A percentile compares a stretch with the other conserved stretches of the same genome.
Evolutionary conservation across 768 basidiomycete species (phyloP).

Genomic region (Rhodotorula diobovata): DNA sequence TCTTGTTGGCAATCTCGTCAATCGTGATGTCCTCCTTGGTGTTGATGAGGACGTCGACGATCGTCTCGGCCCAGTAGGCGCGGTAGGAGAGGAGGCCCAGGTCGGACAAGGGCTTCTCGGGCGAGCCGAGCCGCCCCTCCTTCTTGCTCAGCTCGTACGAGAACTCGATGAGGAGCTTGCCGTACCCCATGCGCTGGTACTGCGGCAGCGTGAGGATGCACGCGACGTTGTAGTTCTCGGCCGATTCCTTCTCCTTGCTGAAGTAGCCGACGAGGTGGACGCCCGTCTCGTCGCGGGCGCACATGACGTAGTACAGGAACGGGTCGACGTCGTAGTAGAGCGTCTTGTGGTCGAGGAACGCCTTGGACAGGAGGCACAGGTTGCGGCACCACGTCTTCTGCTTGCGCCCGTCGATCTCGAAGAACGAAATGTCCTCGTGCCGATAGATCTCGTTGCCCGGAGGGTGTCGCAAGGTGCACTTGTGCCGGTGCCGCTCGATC

Average conservation of each 20-base stretch:
- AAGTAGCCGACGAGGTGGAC: slow-evolving; percentile 97
- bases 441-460: slow-evolving; percentile 99
- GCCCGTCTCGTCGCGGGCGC: slow-evolving; percentile 77
- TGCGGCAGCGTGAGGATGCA: slow-evolving; percentile 98
- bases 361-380: slow-evolving; percentile 90
- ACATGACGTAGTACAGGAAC: slow-evolving; percentile 99
- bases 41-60: slow-evolving; percentile 70
- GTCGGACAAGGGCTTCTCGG: slow-evolving; percentile 95
- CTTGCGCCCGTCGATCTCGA: slow-evolving; percentile 94
- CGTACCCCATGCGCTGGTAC: slow-evolving; percentile 93
- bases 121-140: slow-evolving; percentile 90
- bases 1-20: slow-evolving; percentile 94
- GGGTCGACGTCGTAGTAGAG: slow-evolving; percentile 99
- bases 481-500: slow-evolving; percentile 81
- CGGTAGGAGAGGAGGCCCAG: slow-evolving; percentile 86
- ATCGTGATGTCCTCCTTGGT: slow-evolving; percentile 77
- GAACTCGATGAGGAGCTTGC: slow-evolving; percentile 92
- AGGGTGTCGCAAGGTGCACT: slow-evolving; percentile 86
- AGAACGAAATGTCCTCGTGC: slow-evolving; percentile 93
- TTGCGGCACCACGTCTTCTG: slow-evolving; percentile 96
- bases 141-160: slow-evolving; percentile 96
- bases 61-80: slow-evolving; percentile 95
- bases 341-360: slow-evolving; percentile 98
- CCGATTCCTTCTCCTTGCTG: slow-evolving; percentile 97
- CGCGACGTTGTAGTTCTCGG: slow-evolving; percentile 97